Conservation (phyloP, 2,329 filamentous ascomycete species). For the Colletotrichum chrysophilum region DNA sequence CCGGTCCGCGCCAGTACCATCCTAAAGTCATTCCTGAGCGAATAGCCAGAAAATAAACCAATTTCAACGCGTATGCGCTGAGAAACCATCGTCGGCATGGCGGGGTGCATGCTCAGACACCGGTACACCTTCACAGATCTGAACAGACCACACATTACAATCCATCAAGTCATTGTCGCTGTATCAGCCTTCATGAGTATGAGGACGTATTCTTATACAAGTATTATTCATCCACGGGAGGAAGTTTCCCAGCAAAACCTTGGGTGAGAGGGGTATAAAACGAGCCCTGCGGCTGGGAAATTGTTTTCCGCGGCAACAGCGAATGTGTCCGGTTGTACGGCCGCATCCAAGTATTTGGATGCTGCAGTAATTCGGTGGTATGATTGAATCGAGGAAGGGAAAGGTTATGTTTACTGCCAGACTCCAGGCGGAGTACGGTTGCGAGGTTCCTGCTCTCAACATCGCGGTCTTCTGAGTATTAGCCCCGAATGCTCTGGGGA, state of each 20-base stretch:
- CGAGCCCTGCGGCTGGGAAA: background rate
- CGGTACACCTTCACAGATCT: background rate
- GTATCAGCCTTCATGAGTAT: background rate
- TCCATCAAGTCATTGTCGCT: no score
- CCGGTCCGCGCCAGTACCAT: accelerated
- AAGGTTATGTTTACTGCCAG: no score
- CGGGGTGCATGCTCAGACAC: background rate
- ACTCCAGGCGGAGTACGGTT: no score
- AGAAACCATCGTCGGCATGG: background rate
- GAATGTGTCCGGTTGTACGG: no score
- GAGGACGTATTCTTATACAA: background rate
- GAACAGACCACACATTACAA: no score
- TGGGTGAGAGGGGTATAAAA: background rate
- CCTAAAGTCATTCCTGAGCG: background rate
- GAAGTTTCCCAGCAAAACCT: background rate
- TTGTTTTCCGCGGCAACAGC: no score
- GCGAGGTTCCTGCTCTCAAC: no score
- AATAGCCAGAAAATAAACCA: background rate
- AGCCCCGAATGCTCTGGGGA: no score
- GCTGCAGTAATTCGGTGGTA: no score
- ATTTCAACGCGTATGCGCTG: accelerated
- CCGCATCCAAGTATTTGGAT: no score
- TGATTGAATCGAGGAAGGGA: no score
- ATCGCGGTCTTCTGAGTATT: no score
- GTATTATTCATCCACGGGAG: accelerated